Evolutionary conservation across 164 flowering plant genomes (phyloP).

Genomic region (Brasenia schreberi): DNA sequence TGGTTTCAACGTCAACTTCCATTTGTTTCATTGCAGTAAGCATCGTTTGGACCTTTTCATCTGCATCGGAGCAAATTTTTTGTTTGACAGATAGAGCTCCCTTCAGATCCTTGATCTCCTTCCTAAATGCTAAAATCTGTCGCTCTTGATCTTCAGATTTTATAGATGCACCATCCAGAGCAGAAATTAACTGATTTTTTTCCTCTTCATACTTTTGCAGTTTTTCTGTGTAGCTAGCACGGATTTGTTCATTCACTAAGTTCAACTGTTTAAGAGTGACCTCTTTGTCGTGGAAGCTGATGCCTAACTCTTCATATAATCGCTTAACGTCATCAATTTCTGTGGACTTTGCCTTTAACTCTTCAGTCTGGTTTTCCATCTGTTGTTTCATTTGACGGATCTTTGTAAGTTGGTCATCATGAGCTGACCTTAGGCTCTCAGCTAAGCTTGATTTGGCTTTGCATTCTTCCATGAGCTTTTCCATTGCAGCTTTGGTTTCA

Average conservation of each 20-base stretch:
- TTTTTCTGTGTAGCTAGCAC: slow-evolving; percentile 20
- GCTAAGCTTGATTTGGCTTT: slow-evolving; percentile 24
- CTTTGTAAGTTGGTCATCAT: slow-evolving; percentile 26
- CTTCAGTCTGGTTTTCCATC: slow-evolving; percentile 35
- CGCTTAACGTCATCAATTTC: slow-evolving; percentile 22
- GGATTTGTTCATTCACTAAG: slow-evolving; percentile 27
- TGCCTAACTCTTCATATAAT: slow-evolving; percentile 22
- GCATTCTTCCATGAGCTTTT: slow-evolving; percentile 42
- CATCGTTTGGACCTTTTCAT: slow-evolving; percentile 12
- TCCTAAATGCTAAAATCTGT: slow-evolving; percentile 12
- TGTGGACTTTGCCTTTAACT: slow-evolving; percentile 21
- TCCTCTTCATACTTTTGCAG: slow-evolving; percentile 26
- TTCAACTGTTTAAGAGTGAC: slow-evolving; percentile 18
- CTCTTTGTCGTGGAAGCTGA: slow-evolving; percentile 29
- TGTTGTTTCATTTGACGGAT: slow-evolving; percentile 27
- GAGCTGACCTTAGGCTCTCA: slow-evolving; percentile 38
- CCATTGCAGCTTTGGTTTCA: slow-evolving; percentile 46
- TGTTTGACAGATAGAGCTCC: slow-evolving; percentile 18
- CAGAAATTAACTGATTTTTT: slow-evolving; percentile 23
- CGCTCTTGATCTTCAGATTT: slow-evolving; percentile 23
- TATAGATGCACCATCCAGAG: slow-evolving; percentile 35
- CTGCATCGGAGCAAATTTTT: slow-evolving; percentile 33
- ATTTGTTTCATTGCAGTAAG: not conserved
- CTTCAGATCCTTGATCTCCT: slow-evolving; percentile 33
- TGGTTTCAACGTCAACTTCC: not conserved